Conservation (phyloP, 2,329 filamentous ascomycete genomes). For the Penicillium brasilianum region DNA sequence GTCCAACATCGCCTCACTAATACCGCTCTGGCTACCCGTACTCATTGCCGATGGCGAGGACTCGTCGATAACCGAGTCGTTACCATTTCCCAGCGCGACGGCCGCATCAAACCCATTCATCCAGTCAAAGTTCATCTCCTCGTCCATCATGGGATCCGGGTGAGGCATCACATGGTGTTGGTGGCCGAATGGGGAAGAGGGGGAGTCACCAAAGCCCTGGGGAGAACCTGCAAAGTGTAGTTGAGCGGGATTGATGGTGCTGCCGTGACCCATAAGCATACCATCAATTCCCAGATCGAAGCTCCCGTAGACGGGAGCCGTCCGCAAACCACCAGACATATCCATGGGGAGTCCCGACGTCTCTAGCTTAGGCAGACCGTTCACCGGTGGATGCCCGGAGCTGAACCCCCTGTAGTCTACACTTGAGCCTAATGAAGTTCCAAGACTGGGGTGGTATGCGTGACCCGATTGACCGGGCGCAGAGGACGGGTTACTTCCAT, state of each 20-base stretch:
- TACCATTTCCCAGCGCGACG: conserved; percentile 70
- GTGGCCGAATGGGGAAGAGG: conserved; percentile 49
- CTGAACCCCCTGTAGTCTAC: conserved; percentile 73
- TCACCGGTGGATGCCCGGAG: conserved; percentile 56
- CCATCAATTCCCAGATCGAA: conserved; percentile 74
- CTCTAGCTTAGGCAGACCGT: conserved; percentile 80
- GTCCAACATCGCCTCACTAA: conserved; percentile 87
- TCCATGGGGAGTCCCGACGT: conserved; percentile 74
- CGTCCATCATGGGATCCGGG: conserved; percentile 62
- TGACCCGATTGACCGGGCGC: conserved; percentile 50
- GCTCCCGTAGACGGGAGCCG: conserved; percentile 74
- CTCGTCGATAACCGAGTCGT: conserved; percentile 83
- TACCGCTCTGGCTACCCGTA: conserved; percentile 80
- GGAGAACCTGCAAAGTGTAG: conserved; percentile 84
- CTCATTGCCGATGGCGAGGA: conserved; percentile 97
- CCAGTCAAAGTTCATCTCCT: conserved; percentile 85
- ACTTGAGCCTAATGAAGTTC: conserved; percentile 59
- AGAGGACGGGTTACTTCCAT: conserved; percentile 34
- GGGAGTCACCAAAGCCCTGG: conserved; percentile 54
- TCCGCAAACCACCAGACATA: conserved; percentile 70
- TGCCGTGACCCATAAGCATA: conserved; percentile 69
- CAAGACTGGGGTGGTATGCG: conserved; percentile 76
- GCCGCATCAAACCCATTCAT: conserved; percentile 79
- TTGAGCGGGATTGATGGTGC: conserved; percentile 67
- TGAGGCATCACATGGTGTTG: conserved; percentile 59